These are phyloP conservation scores for Apophysomyces elegans DNA, from an alignment of 371 early-diverging fungal species.

Conservation along the genomic window DNA sequence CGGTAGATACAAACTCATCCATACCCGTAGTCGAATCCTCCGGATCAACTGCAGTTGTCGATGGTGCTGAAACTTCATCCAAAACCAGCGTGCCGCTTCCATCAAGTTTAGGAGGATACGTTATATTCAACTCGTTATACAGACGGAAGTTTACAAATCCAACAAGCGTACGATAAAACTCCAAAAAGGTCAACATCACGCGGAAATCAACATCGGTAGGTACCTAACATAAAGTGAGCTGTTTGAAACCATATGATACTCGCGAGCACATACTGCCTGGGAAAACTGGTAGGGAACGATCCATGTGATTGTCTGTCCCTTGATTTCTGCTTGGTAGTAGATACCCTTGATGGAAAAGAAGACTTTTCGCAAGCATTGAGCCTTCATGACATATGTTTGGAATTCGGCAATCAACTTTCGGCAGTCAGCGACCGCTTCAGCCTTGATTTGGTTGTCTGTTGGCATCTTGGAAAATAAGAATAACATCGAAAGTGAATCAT, in stretches of 20 bases:
- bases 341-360: slow-evolving; percentile 98
- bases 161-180: slow-evolving; percentile 90
- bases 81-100: slow-evolving; percentile 80
- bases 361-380: slow-evolving; percentile 80
- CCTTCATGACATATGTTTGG: slow-evolving; percentile 86
- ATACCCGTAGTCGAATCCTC: slow-evolving; percentile 17
- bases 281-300: slow-evolving; percentile 94
- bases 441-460: slow-evolving; percentile 70
- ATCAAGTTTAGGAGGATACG: slow-evolving; percentile 84
- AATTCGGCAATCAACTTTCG: slow-evolving; percentile 88
- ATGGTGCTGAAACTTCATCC: slow-evolving; percentile 55
- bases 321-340: slow-evolving; percentile 96
- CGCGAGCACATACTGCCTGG: slow-evolving; percentile 62
- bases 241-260: not conserved
- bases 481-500: slow-evolving; percentile 95
- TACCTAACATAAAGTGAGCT: slow-evolving; percentile 38
- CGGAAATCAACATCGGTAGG: slow-evolving; percentile 97
- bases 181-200: slow-evolving; percentile 96
- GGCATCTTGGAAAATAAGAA: slow-evolving; percentile 91
- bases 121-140: slow-evolving; percentile 82
- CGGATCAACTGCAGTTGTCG: slow-evolving; percentile 16
- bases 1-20: slow-evolving; percentile 56
- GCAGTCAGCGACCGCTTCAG: slow-evolving; percentile 71
- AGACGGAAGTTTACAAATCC: slow-evolving; percentile 96
- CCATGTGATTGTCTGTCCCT: slow-evolving; percentile 95